phyloP scores from a whole-genome alignment of 2,329 filamentous ascomycete species.

The Ophiostoma australiae region DNA sequence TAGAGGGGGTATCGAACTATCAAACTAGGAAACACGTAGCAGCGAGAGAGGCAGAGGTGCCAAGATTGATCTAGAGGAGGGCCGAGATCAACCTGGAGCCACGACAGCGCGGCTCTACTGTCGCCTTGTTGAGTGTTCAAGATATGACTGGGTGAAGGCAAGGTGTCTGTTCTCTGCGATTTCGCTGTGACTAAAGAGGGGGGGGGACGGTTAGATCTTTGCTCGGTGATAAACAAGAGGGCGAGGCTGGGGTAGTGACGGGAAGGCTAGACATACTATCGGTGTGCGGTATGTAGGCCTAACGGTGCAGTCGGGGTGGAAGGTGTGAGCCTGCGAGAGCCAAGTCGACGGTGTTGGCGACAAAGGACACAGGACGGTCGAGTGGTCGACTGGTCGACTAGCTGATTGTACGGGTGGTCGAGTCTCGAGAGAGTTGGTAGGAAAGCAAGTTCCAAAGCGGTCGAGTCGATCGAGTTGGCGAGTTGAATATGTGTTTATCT shows the following conservation, averaged over 20 bases:
- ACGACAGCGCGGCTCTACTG: conserved; percentile 15
- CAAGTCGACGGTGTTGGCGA: not conserved
- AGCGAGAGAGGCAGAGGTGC: not conserved
- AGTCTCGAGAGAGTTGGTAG: conserved; percentile 3
- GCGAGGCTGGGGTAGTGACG: not conserved
- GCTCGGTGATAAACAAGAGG: not conserved
- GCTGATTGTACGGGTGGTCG: not conserved
- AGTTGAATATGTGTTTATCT: not conserved
- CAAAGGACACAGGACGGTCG: not conserved
- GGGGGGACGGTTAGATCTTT: not conserved
- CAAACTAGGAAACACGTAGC: not conserved
- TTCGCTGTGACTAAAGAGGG: not conserved
- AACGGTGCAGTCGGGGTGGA: not conserved
- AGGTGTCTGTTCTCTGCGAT: not conserved
- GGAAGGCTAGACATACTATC: not conserved
- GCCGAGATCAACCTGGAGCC: conserved; percentile 14
- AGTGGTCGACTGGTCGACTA: not conserved
- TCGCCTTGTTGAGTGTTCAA: conserved; percentile 8
- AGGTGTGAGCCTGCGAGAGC: not conserved
- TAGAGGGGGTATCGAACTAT: conserved; percentile 8
- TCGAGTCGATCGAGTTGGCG: not conserved
- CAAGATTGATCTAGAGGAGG: conserved; percentile 2
- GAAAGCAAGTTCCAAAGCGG: not conserved
- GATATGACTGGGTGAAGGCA: not conserved
- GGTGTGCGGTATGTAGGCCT: conserved; percentile 6